phyloP scores from a whole-genome alignment of 768 basidiomycete genomes.

The Pleurotus tuoliensis region DNA sequence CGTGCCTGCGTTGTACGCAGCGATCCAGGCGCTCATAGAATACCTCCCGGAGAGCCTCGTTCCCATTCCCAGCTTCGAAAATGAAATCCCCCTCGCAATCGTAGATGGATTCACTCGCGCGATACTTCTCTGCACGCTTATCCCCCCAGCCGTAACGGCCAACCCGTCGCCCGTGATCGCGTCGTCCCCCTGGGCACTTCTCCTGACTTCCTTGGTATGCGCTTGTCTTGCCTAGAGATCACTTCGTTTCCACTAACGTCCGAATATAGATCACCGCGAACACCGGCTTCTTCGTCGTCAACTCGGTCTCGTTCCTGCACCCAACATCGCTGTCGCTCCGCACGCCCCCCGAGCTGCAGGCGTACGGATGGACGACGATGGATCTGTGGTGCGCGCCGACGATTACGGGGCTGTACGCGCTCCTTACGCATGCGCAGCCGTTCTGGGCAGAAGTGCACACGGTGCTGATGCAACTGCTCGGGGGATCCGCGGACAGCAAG shows the following conservation, averaged over 20 bases:
- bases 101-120: conserved; percentile 80
- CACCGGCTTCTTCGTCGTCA: conserved; percentile 76
- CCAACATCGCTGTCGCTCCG: conserved; percentile 64
- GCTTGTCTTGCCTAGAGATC: not conserved
- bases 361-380: conserved; percentile 81
- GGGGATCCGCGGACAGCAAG: conserved; percentile 24
- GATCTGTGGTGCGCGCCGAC: conserved; percentile 86
- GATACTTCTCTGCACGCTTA: conserved; percentile 71
- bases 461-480: conserved; percentile 43
- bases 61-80: conserved; percentile 45
- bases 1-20: conserved; percentile 57
- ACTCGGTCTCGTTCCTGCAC: conserved; percentile 70
- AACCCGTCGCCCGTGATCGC: conserved; percentile 49
- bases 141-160: conserved; percentile 62
- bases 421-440: conserved; percentile 83
- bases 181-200: conserved; percentile 71
- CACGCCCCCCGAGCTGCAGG: conserved; percentile 75
- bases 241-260: not conserved
- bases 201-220: conserved; percentile 69
- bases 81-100: conserved; percentile 70
- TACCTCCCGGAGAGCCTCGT: conserved; percentile 43
- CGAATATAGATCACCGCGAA: conserved; percentile 60
- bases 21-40: conserved; percentile 58
- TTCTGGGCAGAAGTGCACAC: conserved; percentile 67
- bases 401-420: conserved; percentile 73